Conservation (phyloP, 768 basidiomycete genomes). For the Amanita fuliginea region DNA sequence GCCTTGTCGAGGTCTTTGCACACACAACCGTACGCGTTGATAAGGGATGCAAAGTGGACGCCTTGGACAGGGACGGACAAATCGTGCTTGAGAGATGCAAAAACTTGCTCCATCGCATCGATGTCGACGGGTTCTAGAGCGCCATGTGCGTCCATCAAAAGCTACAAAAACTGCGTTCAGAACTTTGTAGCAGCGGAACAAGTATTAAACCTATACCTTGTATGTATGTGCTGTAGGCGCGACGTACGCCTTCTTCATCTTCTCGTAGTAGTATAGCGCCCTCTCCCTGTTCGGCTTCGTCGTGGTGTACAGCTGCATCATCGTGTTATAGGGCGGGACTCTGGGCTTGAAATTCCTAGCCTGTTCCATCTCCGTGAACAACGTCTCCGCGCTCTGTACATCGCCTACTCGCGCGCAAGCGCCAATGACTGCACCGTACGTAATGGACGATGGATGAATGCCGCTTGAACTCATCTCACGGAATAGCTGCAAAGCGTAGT, state of each 20-base stretch:
- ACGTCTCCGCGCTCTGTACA: constrained; percentile 60
- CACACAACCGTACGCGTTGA: constrained; percentile 82
- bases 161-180: constrained; percentile 27
- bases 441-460: constrained; percentile 69
- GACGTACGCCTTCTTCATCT: constrained; percentile 50
- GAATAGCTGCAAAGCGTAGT: constrained; percentile 81
- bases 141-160: constrained; percentile 85
- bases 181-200: neutral
- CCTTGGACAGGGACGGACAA: constrained; percentile 29
- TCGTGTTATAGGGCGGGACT: constrained; percentile 94
- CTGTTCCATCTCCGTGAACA: constrained; percentile 79
- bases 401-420: constrained; percentile 95
- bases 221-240: constrained; percentile 85
- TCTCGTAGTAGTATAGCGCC: constrained; percentile 65
- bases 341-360: constrained; percentile 73
- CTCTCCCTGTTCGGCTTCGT: constrained; percentile 80
- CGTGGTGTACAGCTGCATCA: constrained; percentile 94
- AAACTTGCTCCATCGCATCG: constrained; percentile 58
- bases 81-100: constrained; percentile 43
- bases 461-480: constrained; percentile 65
- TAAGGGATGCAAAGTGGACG: constrained; percentile 65
- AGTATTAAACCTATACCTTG: too few species aligned
- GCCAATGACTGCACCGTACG: constrained; percentile 89
- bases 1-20: constrained; percentile 70
- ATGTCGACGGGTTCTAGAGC: constrained; percentile 76